Evolutionary conservation across 768 basidiomycete genomes (phyloP), one percentile per base, ranked within the genome.

Genomic region (Lyophyllum shimeji): DNA sequence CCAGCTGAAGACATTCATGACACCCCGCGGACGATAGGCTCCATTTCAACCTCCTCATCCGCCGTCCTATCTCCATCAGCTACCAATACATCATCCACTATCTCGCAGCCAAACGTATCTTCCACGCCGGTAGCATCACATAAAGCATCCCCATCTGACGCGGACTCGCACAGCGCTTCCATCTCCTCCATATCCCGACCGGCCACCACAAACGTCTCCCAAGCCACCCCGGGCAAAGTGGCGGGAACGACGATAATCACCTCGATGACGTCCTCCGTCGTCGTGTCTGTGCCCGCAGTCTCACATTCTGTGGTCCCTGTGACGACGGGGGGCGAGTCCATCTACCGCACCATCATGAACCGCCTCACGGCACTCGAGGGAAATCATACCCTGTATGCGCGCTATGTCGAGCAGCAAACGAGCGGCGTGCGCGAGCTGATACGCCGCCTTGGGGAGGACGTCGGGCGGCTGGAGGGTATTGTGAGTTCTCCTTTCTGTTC

Each of bases 271-370:
- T 20, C 58, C 39, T 21, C 55, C 46, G n/a, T 23, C 46, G 13
- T 48, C 24, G 49, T 52, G 13, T 53, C 67, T 18, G 42, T 60
- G 7, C 49, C 59, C 6, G 25, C 59, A 3, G 31, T 59, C n/a
- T 53, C 65, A 50, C 58, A 61, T 40, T 58, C 59, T 54, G 61
- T 24, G 52, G 66, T 46, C 42, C 68, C 40, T 46, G 60, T 33
- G 51, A 64, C 64, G 7, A 61, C 71, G 0, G 78, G 82, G 12
- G 92, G 91, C 21, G 97, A 99, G 68, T 95, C 93, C 1, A 95
- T 99, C 60, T 98, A 97, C 64, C 88, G 94, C 7, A 92, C 89
- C 12, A 99, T 98, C 62, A 95, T 95, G 85, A 96, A 97, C 62
- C 87, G 95, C 7, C 79, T 99, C 11, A 82, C 84, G 2, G 82